These are phyloP conservation scores for Collariella sp. DNA, from an alignment of 495 filamentous ascomycete genomes.

Conservation along the genomic window DNA sequence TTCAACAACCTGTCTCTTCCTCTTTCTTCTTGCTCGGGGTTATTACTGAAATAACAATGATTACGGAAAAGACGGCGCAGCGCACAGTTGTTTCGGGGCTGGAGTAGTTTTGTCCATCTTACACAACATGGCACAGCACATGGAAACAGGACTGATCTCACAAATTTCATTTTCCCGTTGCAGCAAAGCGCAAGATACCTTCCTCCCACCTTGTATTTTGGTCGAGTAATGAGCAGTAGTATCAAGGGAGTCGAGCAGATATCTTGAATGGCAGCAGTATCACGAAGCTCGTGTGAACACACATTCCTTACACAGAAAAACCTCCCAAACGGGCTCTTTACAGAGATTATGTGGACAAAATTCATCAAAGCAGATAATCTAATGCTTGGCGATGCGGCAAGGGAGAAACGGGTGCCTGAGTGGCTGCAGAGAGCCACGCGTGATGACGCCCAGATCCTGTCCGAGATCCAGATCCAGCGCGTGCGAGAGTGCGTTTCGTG, in stretches of 20 bases:
- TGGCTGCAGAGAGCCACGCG: neutral
- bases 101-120: neutral
- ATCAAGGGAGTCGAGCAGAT: neutral
- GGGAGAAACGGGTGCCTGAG: neutral
- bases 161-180: neutral
- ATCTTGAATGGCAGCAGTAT: neutral
- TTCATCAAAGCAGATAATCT: no score
- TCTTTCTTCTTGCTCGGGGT: neutral
- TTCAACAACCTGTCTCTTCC: neutral
- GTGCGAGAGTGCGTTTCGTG: neutral
- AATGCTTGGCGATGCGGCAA: neutral
- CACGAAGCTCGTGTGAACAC: neutral
- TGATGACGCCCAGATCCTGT: constrained; percentile 2
- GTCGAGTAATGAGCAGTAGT: neutral
- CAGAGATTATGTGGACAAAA: no score
- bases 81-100: neutral
- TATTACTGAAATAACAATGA: neutral
- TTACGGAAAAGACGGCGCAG: neutral
- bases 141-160: neutral
- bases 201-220: neutral
- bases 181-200: neutral
- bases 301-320: neutral
- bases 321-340: neutral
- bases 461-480: neutral
- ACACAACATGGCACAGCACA: neutral